A percentile compares a stretch with the other conserved stretches of the same genome.
phyloP scores from a whole-genome alignment of 2,329 filamentous ascomycete species.

The Pseudogymnoascus sp. region DNA sequence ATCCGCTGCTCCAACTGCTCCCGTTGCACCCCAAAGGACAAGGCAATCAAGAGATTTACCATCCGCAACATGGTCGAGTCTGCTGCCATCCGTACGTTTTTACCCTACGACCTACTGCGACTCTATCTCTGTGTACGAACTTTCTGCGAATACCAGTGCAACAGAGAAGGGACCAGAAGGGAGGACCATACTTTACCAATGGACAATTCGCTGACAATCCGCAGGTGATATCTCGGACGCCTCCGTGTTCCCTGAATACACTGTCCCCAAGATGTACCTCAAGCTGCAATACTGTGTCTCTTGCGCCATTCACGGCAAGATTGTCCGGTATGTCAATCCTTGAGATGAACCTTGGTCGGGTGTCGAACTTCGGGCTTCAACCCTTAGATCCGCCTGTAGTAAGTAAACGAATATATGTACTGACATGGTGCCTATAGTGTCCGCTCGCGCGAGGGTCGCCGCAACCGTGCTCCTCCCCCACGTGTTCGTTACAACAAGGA shows the following conservation, averaged over 20 bases:
- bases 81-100: slow-evolving; percentile 90
- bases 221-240: slow-evolving; percentile 99
- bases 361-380: slow-evolving; percentile 28
- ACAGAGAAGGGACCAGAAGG: not conserved
- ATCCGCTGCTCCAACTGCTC: slow-evolving; percentile 89
- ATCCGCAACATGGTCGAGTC: slow-evolving; percentile 99
- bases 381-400: slow-evolving; percentile 5
- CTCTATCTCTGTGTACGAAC: not conserved
- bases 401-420: not conserved
- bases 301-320: slow-evolving; percentile 99
- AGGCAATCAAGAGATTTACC: slow-evolving; percentile 99
- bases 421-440: slow-evolving; percentile 54
- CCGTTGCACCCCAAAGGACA: slow-evolving; percentile 71
- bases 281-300: slow-evolving; percentile 99
- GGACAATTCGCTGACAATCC: slow-evolving; percentile 11
- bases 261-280: slow-evolving; percentile 99
- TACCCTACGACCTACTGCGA: not conserved
- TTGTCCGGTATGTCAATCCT: slow-evolving; percentile 82
- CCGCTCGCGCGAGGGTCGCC: slow-evolving; percentile 90
- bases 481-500: slow-evolving; percentile 99
- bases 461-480: slow-evolving; percentile 97
- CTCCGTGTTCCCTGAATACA: slow-evolving; percentile 98
- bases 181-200: not conserved
- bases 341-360: slow-evolving; percentile 52
- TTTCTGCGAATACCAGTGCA: not conserved